These are phyloP conservation scores for Exobasidium cylindrosporum DNA, from an alignment of 1,284 basidiomycete species.

Conservation along the genomic window DNA sequence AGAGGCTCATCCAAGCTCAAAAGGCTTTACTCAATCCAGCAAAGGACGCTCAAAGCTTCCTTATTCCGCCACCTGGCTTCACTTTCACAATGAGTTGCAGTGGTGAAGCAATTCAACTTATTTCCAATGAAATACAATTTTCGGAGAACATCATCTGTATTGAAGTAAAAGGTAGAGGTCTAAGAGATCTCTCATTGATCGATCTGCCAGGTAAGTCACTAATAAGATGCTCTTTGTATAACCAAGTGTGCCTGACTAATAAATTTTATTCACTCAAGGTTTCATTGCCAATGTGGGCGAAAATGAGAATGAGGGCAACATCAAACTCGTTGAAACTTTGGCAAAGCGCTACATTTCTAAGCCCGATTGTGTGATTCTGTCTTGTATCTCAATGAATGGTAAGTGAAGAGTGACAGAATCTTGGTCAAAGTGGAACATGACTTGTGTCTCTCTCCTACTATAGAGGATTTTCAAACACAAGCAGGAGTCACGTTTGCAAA, in stretches of 20 bases:
- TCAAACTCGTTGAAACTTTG: neutral
- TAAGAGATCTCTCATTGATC: neutral
- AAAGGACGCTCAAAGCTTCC: neutral
- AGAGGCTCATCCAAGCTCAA: neutral
- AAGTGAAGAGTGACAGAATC: neutral
- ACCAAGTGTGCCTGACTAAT: no score
- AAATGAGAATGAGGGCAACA: neutral
- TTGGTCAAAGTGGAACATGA: neutral
- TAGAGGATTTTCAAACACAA: slow-evolving; percentile 1
- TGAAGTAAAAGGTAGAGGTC: neutral
- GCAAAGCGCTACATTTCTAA: neutral
- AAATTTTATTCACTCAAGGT: no score
- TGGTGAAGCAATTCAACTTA: neutral
- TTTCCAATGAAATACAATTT: neutral
- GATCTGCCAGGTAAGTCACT: slow-evolving; percentile 3
- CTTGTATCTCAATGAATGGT: neutral
- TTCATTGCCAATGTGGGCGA: neutral
- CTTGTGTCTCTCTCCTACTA: neutral
- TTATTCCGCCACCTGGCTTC: no score
- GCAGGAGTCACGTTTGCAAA: neutral
- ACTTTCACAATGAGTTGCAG: no score
- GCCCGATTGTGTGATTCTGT: slow-evolving; percentile 2
- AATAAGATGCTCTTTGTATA: no score
- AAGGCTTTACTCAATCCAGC: slow-evolving; percentile 2
- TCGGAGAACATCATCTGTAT: slow-evolving; percentile 4